Percentiles rank a stretch among this genome's conserved stretches.
phyloP scores from a whole-genome alignment of 106 monocot genomes.

The Cymbidium sinense region DNA sequence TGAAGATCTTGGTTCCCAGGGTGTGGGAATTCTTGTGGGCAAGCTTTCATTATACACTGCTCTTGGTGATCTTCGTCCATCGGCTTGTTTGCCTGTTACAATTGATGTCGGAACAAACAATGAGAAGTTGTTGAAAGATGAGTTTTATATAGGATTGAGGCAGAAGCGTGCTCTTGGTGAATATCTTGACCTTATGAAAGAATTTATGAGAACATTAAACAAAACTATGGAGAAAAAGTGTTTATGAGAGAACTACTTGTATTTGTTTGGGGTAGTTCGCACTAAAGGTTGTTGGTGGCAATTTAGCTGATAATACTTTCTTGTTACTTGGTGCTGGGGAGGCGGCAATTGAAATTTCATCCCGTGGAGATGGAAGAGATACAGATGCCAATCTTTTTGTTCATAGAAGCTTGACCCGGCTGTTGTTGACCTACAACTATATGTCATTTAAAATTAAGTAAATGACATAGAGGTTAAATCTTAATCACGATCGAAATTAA shows the following conservation, averaged over 20 bases:
- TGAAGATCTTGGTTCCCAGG: conserved; percentile 95
- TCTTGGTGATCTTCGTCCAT: conserved; percentile 60
- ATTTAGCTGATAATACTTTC: conserved; percentile 79
- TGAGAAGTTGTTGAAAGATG: conserved; percentile 70
- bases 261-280: conserved; percentile 83
- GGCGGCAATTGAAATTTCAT: too few relatives aligned
- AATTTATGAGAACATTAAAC: conserved; percentile 90
- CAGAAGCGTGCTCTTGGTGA: conserved; percentile 78
- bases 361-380: too few relatives aligned
- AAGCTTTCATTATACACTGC: conserved; percentile 81
- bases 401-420: too few relatives aligned
- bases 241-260: conserved; percentile 93
- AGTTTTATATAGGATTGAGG: conserved; percentile 86
- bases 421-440: too few relatives aligned
- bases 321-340: conserved; percentile 99
- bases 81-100: conserved; percentile 74
- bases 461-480: too few relatives aligned
- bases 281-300: conserved; percentile 78
- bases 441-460: too few relatives aligned
- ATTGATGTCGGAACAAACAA: conserved; percentile 96
- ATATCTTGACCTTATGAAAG: conserved; percentile 64
- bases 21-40: conserved; percentile 94
- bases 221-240: conserved; percentile 86
- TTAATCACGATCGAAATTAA: too few relatives aligned
- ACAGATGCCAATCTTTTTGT: too few relatives aligned